Conservation (phyloP, 352 stramenopile genomes). For the Plasmopara muralis region DNA sequence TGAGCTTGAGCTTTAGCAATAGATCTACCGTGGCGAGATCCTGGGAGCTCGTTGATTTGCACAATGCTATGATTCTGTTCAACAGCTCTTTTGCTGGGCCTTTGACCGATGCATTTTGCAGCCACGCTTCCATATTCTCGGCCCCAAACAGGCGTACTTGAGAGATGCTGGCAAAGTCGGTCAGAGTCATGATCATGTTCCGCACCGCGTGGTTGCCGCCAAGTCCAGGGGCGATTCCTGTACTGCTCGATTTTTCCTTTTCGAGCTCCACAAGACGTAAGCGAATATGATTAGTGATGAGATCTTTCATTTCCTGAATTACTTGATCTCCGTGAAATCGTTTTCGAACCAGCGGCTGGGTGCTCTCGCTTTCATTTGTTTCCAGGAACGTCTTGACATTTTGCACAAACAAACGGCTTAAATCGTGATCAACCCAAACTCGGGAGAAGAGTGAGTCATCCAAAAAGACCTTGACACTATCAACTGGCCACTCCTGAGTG, state of each 20-base stretch:
- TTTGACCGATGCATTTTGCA: slow-evolving; percentile 77
- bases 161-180: slow-evolving; percentile 55
- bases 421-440: slow-evolving; percentile 77
- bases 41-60: slow-evolving; percentile 44
- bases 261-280: slow-evolving; percentile 58
- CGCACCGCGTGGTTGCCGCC: slow-evolving; percentile 50
- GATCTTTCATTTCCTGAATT: slow-evolving; percentile 43
- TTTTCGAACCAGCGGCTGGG: slow-evolving; percentile 27
- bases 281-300: slow-evolving; percentile 67
- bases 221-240: slow-evolving; percentile 12
- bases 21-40: slow-evolving; percentile 66
- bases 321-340: slow-evolving; percentile 42
- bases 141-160: slow-evolving; percentile 58
- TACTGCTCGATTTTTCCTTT: slow-evolving; percentile 40
- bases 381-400: slow-evolving; percentile 73
- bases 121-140: slow-evolving; percentile 71
- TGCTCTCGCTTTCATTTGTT: slow-evolving; percentile 9
- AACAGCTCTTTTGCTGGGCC: slow-evolving; percentile 65
- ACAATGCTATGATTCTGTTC: slow-evolving; percentile 60
- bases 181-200: slow-evolving; percentile 71
- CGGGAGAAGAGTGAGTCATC: slow-evolving; percentile 77
- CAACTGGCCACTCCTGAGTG: slow-evolving; percentile 51
- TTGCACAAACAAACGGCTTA: slow-evolving; percentile 68
- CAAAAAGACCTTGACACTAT: slow-evolving; percentile 84
- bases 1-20: slow-evolving; percentile 79